Conservation (phyloP, 176 grass and related monocot genomes). For the Zoysia japonica region DNA sequence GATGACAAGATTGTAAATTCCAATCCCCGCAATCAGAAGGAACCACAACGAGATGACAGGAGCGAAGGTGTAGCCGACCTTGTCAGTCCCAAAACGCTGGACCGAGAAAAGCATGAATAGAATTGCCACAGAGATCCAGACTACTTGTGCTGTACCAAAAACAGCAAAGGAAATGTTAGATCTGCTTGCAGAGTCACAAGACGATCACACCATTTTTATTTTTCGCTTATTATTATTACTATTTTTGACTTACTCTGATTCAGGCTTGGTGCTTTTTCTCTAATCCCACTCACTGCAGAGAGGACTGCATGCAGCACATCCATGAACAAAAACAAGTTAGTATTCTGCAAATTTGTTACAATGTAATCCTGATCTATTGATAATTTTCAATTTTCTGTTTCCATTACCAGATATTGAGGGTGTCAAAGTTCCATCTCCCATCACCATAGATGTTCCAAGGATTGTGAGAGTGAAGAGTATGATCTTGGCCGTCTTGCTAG, state of each 20-base stretch:
- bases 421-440: conserved; percentile 75
- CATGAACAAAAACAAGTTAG: conserved; percentile 7
- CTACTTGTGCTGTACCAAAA: conserved; percentile 62
- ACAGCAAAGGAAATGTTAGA: conserved; percentile 3
- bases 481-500: conserved; percentile 49
- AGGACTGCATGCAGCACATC: conserved; percentile 40
- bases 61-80: conserved; percentile 90
- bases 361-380: background rate
- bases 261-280: conserved; percentile 62
- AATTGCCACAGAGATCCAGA: conserved; percentile 66
- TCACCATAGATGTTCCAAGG: conserved; percentile 80
- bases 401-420: conserved; percentile 66
- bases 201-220: too few species aligned
- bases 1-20: conserved; percentile 59
- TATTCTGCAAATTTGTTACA: conserved; percentile 4
- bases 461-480: conserved; percentile 61
- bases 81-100: conserved; percentile 85
- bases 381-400: background rate
- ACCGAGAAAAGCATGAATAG: conserved; percentile 75
- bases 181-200: background rate
- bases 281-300: conserved; percentile 72
- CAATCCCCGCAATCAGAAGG: conserved; percentile 61
- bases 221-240: too few species aligned
- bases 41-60: conserved; percentile 79
- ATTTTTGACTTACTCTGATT: conserved; percentile 53